phyloP scores from a whole-genome alignment of 2,329 filamentous ascomycete genomes.

The Alternaria postmessia region DNA sequence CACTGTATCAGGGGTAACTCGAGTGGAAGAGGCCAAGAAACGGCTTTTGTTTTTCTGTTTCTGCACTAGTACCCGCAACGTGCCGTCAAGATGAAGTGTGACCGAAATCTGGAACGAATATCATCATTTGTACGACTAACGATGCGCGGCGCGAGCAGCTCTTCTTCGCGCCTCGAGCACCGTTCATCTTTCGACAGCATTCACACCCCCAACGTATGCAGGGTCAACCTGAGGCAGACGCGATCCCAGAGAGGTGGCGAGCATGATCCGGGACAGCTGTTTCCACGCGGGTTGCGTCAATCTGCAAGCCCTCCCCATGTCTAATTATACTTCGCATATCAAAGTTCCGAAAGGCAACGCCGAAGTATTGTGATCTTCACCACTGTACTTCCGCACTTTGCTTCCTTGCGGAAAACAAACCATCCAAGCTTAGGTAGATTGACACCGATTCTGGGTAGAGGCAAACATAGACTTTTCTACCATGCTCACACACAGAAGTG shows the following conservation, averaged over 20 bases:
- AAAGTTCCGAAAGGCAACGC: slow-evolving; percentile 1
- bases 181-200: background rate
- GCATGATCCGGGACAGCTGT: slow-evolving; percentile 4
- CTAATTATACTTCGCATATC: slow-evolving; percentile 13
- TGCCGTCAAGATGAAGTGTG: slow-evolving; percentile 1
- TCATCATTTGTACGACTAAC: background rate
- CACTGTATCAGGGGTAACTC: background rate
- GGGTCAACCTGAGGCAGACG: slow-evolving; percentile 13
- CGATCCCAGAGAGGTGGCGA: background rate
- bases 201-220: slow-evolving; percentile 1
- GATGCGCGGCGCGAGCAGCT: background rate
- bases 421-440: background rate
- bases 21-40: background rate
- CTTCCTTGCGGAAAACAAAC: slow-evolving; percentile 1
- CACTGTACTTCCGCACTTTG: background rate
- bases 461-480: background rate
- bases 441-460: background rate
- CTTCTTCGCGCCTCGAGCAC: background rate
- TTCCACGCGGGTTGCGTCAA: slow-evolving; percentile 2
- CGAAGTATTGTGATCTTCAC: background rate
- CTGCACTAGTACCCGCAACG: background rate
- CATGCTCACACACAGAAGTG: background rate
- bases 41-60: slow-evolving; percentile 3
- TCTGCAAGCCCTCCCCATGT: background rate
- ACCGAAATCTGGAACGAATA: slow-evolving; percentile 7